Conservation (phyloP, 352 stramenopile species). For the Globisporangium paroecandrum region DNA sequence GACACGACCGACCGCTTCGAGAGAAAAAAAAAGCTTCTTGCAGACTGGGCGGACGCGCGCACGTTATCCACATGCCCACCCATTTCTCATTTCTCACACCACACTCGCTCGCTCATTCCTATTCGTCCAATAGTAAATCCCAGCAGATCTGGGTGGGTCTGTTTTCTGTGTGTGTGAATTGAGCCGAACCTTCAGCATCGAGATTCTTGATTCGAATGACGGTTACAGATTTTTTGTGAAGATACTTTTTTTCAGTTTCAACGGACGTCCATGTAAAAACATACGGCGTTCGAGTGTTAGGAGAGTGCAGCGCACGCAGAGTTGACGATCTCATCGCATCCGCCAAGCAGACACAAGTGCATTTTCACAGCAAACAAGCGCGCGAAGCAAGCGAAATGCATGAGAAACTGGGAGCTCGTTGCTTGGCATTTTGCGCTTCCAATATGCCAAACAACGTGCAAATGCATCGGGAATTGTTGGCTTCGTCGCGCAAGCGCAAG, state of each 20-base stretch:
- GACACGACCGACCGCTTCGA: background rate
- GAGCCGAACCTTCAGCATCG: background rate
- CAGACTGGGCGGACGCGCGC: background rate
- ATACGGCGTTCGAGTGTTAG: background rate
- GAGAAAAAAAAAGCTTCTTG: background rate
- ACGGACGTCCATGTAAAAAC: background rate
- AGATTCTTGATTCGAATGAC: background rate
- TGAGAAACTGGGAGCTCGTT: background rate
- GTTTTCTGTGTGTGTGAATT: background rate
- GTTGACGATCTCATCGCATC: background rate
- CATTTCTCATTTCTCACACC: background rate
- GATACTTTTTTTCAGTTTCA: background rate
- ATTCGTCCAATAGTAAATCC: background rate
- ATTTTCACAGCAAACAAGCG: background rate
- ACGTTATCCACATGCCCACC: background rate
- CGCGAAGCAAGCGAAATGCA: background rate
- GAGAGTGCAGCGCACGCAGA: background rate
- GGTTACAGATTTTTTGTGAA: background rate
- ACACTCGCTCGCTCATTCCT: background rate
- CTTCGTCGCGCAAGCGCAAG: slow-evolving; percentile 2
- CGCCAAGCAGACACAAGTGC: background rate
- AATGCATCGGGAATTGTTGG: background rate
- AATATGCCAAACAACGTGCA: background rate
- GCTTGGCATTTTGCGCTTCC: background rate
- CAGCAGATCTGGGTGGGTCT: background rate